Evolutionary conservation across 495 filamentous ascomycete genomes (phyloP), one percentile per base, ranked within the genome.

Genomic region (Xylaria telfairii): DNA sequence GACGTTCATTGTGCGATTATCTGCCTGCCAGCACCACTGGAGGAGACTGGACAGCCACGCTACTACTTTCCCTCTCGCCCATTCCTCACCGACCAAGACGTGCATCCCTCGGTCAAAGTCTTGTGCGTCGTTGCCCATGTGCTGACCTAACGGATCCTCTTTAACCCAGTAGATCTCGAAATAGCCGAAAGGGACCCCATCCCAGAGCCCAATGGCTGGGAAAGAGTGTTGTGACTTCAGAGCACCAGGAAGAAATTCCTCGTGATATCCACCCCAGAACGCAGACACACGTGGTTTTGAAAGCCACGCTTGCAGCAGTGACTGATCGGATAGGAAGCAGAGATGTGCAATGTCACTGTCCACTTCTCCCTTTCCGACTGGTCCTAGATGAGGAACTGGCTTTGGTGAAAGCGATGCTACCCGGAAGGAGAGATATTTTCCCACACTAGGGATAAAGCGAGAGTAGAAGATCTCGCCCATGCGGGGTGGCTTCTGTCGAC

Each of bases 141-240:
- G 81, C 34, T 84, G 84, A 0, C 92, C 93, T 28, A 99, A 77
- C 2, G 81, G 80, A 76, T 98, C 96, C 78, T 99, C 96, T 74
- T 97, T 97, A 2, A 96, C 95, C 96, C 96, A 99, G 82, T 99
- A 99, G 47, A 99, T 87, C 83, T 99, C 96, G 76, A 99, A 97
- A 74, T 96, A 99, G 0, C 96, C 96, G 80, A 98, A 99, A 0
- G 96, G 96, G 69, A 95, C 92, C 3, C 93, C 95, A 65, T 97
- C 93, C 94, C 95, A 99, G 82, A 92, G 90, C 39, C 93, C 96
- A 72, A 99, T 95, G 2, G 90, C 92, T 0, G 96, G 96, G 82
- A 97, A 97, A 61, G 89, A 93, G 79, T 98, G 92, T 12, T 83
- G 84, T 37, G 83, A 87, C 13, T 84, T 85, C 49, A 98, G 79